These are phyloP conservation scores for Hypericum perforatum DNA, from an alignment of 345 rosid species.

Conservation along the genomic window DNA sequence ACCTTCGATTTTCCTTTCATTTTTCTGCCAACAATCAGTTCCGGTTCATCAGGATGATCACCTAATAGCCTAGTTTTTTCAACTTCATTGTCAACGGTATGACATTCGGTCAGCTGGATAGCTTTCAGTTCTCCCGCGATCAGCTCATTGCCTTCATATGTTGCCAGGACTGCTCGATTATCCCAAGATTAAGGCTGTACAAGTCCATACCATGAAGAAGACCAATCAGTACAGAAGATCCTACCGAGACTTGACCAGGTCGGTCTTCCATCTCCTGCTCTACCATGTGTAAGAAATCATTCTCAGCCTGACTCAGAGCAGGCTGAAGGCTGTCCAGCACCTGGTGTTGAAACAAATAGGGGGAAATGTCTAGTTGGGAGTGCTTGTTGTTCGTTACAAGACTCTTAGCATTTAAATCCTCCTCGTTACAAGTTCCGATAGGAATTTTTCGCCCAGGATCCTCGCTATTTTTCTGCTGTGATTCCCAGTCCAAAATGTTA, in stretches of 20 bases:
- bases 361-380: slow-evolving; percentile 20
- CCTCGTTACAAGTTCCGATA: slow-evolving; percentile 4
- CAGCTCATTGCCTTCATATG: slow-evolving; percentile 25
- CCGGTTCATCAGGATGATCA: slow-evolving; percentile 89
- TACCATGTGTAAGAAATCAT: slow-evolving; percentile 77
- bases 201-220: slow-evolving; percentile 71
- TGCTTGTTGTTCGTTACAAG: slow-evolving; percentile 7
- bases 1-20: slow-evolving; percentile 92
- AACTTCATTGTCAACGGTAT: slow-evolving; percentile 71
- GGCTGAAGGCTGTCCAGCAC: slow-evolving; percentile 70
- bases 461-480: slow-evolving; percentile 26
- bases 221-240: slow-evolving; percentile 81
- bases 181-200: slow-evolving; percentile 81
- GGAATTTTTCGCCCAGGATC: slow-evolving; percentile 8
- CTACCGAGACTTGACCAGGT: slow-evolving; percentile 89
- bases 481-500: slow-evolving; percentile 46
- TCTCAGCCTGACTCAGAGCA: slow-evolving; percentile 75
- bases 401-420: slow-evolving; percentile 7
- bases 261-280: slow-evolving; percentile 99
- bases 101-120: slow-evolving; percentile 78
- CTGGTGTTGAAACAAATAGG: slow-evolving; percentile 47
- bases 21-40: slow-evolving; percentile 52
- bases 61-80: slow-evolving; percentile 49
- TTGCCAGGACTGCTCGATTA: slow-evolving; percentile 87
- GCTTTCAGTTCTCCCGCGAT: slow-evolving; percentile 42